phyloP scores from a whole-genome alignment of 345 rosid genomes.

The Brassica carinata region DNA sequence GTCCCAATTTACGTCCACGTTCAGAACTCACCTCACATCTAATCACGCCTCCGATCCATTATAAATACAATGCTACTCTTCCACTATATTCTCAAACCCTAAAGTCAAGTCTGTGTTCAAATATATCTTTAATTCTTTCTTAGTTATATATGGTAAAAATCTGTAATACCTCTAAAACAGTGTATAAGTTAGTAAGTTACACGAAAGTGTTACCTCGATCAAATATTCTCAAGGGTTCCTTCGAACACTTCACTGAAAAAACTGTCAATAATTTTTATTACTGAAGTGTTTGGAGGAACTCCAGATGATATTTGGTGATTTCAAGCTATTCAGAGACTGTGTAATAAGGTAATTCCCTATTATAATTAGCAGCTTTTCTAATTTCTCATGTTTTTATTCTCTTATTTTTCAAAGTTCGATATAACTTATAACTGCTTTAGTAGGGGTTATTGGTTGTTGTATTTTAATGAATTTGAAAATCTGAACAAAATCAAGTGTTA shows the following conservation, averaged over 20 bases:
- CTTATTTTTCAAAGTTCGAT: not conserved
- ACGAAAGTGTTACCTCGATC: not conserved
- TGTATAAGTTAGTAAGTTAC: not conserved
- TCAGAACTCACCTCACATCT: not conserved
- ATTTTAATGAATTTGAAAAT: too few relatives aligned
- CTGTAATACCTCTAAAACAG: not conserved
- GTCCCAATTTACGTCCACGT: constrained; percentile 21
- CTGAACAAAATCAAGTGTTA: too few relatives aligned
- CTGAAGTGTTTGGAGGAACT: constrained; percentile 40
- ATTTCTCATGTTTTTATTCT: not conserved
- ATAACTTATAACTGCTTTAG: not conserved
- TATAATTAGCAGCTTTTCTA: not conserved
- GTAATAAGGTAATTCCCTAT: not conserved
- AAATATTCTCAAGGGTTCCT: constrained; percentile 25
- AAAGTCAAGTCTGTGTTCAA: not conserved
- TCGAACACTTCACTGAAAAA: constrained; percentile 31
- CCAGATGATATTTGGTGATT: constrained; percentile 16
- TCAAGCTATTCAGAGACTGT: not conserved
- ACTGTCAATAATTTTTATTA: not conserved
- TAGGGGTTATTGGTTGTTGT: too few relatives aligned
- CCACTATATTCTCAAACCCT: not conserved
- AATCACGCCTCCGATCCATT: not conserved
- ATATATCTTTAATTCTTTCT: not conserved
- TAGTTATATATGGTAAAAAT: not conserved
- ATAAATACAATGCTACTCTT: constrained; percentile 10